These are phyloP conservation scores for Tilletia caries DNA, from an alignment of 1,284 basidiomycete species.

Conservation along the genomic window DNA sequence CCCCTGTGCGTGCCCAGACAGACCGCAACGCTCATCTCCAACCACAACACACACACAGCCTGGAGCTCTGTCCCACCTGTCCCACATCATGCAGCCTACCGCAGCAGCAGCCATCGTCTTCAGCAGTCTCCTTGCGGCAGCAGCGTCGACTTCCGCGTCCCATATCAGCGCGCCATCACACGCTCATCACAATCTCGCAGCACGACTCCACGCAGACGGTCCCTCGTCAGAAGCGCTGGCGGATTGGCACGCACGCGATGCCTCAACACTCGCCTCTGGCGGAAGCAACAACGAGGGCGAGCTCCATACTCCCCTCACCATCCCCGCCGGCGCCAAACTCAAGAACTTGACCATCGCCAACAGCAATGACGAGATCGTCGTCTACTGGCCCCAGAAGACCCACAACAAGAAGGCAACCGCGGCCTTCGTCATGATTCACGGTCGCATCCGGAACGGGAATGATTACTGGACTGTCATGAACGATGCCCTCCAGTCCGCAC, in stretches of 20 bases:
- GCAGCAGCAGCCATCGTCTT: too few relatives aligned
- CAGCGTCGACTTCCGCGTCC: too few relatives aligned
- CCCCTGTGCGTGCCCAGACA: too few relatives aligned
- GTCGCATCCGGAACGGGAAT: conserved; percentile 15
- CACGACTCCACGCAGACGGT: too few relatives aligned
- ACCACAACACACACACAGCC: too few relatives aligned
- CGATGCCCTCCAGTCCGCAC: conserved; percentile 15
- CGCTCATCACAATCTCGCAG: too few relatives aligned
- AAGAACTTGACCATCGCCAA: conserved; percentile 13
- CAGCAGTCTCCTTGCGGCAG: too few relatives aligned
- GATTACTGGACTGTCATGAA: conserved; percentile 19
- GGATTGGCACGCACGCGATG: conserved; percentile 22
- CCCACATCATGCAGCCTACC: too few relatives aligned
- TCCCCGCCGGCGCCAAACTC: conserved; percentile 22
- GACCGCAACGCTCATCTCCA: too few relatives aligned
- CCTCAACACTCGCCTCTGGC: conserved; percentile 25
- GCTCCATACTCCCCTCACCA: conserved; percentile 25
- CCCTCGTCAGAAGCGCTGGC: too few relatives aligned
- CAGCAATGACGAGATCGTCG: conserved; percentile 11
- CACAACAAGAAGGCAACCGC: conserved; percentile 12
- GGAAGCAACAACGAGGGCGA: conserved; percentile 24
- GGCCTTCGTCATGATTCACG: conserved; percentile 19
- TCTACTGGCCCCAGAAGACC: conserved; percentile 6
- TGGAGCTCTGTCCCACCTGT: too few relatives aligned
- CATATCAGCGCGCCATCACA: too few relatives aligned